A percentile compares a stretch with the other conserved stretches of the same genome.
These are phyloP conservation scores for Sergeia podlipaevii DNA, from an alignment of 208 protist species.

Conservation along the genomic window DNA sequence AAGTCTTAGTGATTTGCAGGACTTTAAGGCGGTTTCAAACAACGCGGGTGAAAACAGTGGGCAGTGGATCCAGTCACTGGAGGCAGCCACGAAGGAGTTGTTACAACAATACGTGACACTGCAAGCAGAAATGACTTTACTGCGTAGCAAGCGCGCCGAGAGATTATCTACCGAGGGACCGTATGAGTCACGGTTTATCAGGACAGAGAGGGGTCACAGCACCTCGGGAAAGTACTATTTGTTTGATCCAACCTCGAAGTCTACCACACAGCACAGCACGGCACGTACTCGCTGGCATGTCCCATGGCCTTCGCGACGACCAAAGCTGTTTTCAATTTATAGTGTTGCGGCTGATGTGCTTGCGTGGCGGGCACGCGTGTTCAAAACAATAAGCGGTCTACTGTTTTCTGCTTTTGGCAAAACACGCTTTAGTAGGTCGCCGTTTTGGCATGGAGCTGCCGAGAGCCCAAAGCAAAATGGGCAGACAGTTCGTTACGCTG, in stretches of 20 bases:
- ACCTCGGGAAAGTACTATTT: background rate
- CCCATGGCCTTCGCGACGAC: too few species aligned
- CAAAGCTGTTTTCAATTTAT: too few species aligned
- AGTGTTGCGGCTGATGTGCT: too few species aligned
- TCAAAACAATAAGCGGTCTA: too few species aligned
- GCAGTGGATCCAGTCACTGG: constrained; percentile 23
- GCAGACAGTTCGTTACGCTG: constrained; percentile 31
- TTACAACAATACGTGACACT: constrained; percentile 42
- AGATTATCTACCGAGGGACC: constrained; percentile 19
- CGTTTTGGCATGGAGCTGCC: background rate
- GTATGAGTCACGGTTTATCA: too few species aligned
- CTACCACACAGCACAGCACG: too few species aligned
- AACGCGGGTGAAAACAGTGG: constrained; percentile 15
- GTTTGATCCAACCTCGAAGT: background rate
- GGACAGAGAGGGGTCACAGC: background rate
- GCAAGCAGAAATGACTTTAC: constrained; percentile 40
- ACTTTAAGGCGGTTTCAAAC: too few species aligned
- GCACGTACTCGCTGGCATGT: too few species aligned
- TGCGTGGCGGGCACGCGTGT: too few species aligned
- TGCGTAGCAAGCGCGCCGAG: constrained; percentile 43
- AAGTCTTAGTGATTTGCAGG: too few species aligned
- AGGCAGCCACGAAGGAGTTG: constrained; percentile 37
- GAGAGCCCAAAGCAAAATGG: background rate
- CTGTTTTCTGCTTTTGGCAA: too few species aligned
- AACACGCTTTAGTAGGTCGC: too few species aligned